Conservation (phyloP, 2,329 filamentous ascomycete genomes). For the Paecilomyces formosus region DNA sequence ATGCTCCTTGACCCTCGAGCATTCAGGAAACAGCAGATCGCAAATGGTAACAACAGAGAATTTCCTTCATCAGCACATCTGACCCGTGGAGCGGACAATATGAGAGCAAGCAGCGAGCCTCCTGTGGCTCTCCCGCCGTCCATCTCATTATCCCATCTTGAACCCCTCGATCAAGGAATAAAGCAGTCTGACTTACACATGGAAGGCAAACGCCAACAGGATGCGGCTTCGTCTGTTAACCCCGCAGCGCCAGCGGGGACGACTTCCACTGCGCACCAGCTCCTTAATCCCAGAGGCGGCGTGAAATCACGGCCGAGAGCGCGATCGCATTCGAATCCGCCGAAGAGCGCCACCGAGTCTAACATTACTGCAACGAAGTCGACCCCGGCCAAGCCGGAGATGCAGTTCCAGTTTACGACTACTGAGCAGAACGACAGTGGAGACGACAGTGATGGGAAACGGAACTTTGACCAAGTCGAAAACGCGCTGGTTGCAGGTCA, state of each 20-base stretch:
- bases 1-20: slow-evolving; percentile 38
- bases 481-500: slow-evolving; percentile 13
- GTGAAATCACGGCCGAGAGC: slow-evolving; percentile 9
- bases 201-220: slow-evolving; percentile 15
- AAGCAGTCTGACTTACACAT: slow-evolving; percentile 14
- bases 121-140: not conserved
- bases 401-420: slow-evolving; percentile 24
- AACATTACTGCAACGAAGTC: slow-evolving; percentile 7
- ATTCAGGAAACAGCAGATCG: slow-evolving; percentile 25
- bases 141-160: not conserved
- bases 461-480: slow-evolving; percentile 21
- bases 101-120: not conserved
- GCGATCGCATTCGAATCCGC: slow-evolving; percentile 7
- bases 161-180: not conserved
- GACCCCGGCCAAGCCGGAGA: slow-evolving; percentile 7
- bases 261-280: slow-evolving; percentile 13
- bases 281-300: slow-evolving; percentile 10
- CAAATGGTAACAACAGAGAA: slow-evolving; percentile 23
- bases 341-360: slow-evolving; percentile 6
- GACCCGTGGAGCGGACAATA: not conserved
- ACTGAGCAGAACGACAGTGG: slow-evolving; percentile 14
- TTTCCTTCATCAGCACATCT: slow-evolving; percentile 2
- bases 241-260: slow-evolving; percentile 18
- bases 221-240: slow-evolving; percentile 7
- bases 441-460: slow-evolving; percentile 21